A percentile compares a stretch with the other conserved stretches of the same genome.
phyloP scores from a whole-genome alignment of 768 basidiomycete species.

The Kockovaella imperatae region DNA sequence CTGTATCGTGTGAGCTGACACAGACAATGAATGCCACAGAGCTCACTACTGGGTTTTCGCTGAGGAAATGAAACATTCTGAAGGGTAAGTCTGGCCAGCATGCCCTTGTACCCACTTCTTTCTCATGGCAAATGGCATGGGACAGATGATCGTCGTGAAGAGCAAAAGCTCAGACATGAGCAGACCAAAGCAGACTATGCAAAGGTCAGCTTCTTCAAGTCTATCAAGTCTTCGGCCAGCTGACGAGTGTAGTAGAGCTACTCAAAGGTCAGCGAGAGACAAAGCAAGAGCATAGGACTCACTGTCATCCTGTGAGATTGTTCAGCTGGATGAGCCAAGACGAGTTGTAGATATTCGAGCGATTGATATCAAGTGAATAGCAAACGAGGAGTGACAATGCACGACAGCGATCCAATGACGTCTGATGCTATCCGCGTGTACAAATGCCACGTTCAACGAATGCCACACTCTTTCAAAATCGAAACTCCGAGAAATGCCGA shows the following conservation, averaged over 20 bases:
- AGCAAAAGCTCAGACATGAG: conserved; percentile 55
- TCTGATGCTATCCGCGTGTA: too few species aligned
- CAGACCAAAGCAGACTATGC: conserved; percentile 61
- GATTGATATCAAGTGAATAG: too few species aligned
- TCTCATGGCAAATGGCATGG: conserved; percentile 66
- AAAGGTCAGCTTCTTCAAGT: neutral
- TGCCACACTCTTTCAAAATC: neutral
- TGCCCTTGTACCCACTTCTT: conserved; percentile 37
- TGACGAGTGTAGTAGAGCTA: conserved; percentile 42
- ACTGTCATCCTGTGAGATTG: too few species aligned
- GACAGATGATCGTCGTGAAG: conserved; percentile 47
- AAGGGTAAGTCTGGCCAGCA: neutral
- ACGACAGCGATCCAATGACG: too few species aligned
- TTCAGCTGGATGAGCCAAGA: too few species aligned
- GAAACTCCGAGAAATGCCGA: conserved; percentile 27
- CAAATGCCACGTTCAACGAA: too few species aligned
- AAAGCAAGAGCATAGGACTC: neutral
- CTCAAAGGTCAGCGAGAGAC: neutral
- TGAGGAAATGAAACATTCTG: conserved; percentile 50
- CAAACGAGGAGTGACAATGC: too few species aligned
- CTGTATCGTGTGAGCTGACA: conserved; percentile 44
- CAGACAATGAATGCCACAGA: conserved; percentile 55
- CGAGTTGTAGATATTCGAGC: too few species aligned
- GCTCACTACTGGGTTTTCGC: conserved; percentile 56
- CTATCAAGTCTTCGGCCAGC: neutral